Percentiles rank a stretch among this genome's conserved stretches.
phyloP scores from a whole-genome alignment of 306 rosid genomes.

The Purshia tridentata region DNA sequence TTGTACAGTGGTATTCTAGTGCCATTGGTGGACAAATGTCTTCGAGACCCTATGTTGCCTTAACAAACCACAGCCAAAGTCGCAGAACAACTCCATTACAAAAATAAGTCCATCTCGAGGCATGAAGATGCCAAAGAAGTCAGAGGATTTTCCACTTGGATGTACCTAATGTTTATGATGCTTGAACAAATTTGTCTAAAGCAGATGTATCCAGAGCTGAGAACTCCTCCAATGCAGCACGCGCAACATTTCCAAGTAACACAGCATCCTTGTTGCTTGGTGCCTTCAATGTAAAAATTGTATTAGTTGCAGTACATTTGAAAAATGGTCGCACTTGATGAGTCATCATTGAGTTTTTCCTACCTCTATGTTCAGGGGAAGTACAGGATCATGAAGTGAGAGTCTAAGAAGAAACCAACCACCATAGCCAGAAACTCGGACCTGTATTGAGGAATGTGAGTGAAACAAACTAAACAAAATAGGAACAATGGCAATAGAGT shows the following conservation, averaged over 20 bases:
- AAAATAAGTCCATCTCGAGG: slow-evolving; percentile 14
- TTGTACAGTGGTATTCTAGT: neutral
- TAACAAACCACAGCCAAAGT: slow-evolving; percentile 12
- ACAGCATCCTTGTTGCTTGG: slow-evolving; percentile 62
- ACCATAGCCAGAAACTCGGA: slow-evolving; percentile 82
- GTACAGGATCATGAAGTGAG: slow-evolving; percentile 96
- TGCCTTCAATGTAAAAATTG: slow-evolving; percentile 46
- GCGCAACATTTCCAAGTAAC: slow-evolving; percentile 68
- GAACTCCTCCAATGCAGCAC: slow-evolving; percentile 63
- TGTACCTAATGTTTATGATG: slow-evolving; percentile 25
- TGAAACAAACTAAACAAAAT: slow-evolving; percentile 7
- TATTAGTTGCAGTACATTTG: slow-evolving; percentile 24
- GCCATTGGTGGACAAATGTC: slow-evolving; percentile 12
- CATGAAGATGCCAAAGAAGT: slow-evolving; percentile 24
- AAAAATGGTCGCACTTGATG: neutral
- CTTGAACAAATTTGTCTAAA: slow-evolving; percentile 63
- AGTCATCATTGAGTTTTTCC: slow-evolving; percentile 1
- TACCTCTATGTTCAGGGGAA: slow-evolving; percentile 98
- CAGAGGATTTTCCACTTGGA: slow-evolving; percentile 20
- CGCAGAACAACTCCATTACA: slow-evolving; percentile 11
- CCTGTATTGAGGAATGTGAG: slow-evolving; percentile 48
- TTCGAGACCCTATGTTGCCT: slow-evolving; percentile 12
- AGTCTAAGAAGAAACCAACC: slow-evolving; percentile 97
- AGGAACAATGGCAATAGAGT: neutral
- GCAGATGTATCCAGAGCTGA: slow-evolving; percentile 77